Conservation (phyloP, 129 eudicot species). For the Centaurea solstitialis region DNA sequence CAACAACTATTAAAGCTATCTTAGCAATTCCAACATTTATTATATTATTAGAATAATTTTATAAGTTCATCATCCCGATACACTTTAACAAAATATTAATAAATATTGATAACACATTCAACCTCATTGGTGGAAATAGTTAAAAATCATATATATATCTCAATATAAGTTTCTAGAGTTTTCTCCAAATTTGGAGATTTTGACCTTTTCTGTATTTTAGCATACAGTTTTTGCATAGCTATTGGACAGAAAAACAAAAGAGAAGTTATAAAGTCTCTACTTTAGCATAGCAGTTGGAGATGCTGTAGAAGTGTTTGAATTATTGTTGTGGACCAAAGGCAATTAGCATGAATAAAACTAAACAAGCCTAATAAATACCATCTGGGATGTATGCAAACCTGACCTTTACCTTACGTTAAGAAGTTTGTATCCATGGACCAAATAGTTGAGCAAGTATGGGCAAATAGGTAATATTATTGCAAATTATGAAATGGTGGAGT, state of each 20-base stretch:
- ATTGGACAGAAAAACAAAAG: background rate
- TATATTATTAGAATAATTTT: no score
- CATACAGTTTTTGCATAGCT: background rate
- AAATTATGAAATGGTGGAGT: background rate
- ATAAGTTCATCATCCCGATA: background rate
- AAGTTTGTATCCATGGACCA: no score
- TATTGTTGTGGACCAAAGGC: background rate
- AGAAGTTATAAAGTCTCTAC: no score
- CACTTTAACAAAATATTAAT: background rate
- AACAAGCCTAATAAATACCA: background rate
- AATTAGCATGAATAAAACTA: background rate
- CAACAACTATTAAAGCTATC: background rate
- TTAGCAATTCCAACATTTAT: background rate
- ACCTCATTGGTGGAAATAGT: background rate
- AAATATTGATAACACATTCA: background rate
- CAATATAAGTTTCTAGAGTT: background rate
- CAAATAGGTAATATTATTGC: background rate
- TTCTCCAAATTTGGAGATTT: background rate
- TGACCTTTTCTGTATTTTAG: no score
- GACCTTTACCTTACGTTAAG: background rate
- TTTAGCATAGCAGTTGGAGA: background rate
- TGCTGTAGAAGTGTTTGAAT: background rate
- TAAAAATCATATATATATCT: background rate
- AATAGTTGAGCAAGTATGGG: background rate
- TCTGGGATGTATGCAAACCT: background rate